Percentiles rank a stretch among this genome's conserved stretches.
These are phyloP conservation scores for Silene coronaria DNA, from an alignment of 179 eudicot genomes.

Conservation along the genomic window DNA sequence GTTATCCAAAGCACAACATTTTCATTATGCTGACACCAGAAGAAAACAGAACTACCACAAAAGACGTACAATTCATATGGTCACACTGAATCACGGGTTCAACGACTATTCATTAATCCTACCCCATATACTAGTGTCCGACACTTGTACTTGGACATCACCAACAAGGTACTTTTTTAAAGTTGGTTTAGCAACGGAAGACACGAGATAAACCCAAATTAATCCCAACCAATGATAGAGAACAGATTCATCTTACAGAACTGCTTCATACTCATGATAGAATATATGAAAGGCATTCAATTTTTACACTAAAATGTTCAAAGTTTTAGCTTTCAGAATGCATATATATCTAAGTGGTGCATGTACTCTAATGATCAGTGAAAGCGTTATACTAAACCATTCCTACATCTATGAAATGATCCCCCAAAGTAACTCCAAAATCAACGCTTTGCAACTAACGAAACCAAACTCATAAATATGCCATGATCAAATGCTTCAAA, in stretches of 20 bases:
- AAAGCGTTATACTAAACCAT: too few species aligned
- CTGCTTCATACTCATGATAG: neutral
- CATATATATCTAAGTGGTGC: neutral
- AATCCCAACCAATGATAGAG: neutral
- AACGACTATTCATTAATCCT: too few species aligned
- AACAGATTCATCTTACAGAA: neutral
- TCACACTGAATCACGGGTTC: neutral
- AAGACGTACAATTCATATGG: neutral
- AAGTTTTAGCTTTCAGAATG: neutral
- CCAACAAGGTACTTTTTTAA: too few species aligned
- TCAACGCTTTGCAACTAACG: neutral
- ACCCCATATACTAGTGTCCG: too few species aligned
- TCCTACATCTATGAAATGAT: too few species aligned
- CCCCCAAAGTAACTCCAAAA: neutral
- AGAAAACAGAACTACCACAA: neutral
- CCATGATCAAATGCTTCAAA: neutral
- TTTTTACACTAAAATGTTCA: neutral
- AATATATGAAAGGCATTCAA: neutral
- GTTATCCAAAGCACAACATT: neutral
- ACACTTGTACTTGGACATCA: too few species aligned
- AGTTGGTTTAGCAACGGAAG: too few species aligned
- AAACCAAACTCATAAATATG: neutral
- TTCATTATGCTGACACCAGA: neutral
- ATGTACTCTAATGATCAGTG: neutral
- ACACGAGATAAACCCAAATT: neutral